These are phyloP conservation scores for Oehlia diaphana DNA, from an alignment of 192 early-diverging fungal genomes.

Conservation along the genomic window DNA sequence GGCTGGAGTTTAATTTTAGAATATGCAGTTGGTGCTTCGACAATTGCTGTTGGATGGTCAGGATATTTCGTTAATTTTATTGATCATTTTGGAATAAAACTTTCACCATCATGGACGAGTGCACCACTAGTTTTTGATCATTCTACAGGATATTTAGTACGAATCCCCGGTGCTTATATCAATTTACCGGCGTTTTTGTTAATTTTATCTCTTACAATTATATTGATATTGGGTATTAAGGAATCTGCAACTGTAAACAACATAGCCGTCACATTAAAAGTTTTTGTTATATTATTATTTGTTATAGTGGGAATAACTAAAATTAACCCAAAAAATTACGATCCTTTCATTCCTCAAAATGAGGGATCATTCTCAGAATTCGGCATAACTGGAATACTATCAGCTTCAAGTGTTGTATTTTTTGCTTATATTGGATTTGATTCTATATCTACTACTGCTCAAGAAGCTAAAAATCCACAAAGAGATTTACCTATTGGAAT, in stretches of 20 bases:
- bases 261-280: constrained; percentile 70
- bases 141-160: neutral
- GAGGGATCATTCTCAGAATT: constrained; percentile 56
- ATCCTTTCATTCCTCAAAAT: constrained; percentile 73
- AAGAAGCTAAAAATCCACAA: constrained; percentile 79
- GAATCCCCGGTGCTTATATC: constrained; percentile 51
- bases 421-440: constrained; percentile 89
- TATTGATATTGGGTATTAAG: constrained; percentile 73
- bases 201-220: constrained; percentile 57
- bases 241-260: constrained; percentile 76
- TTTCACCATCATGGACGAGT: constrained; percentile 59
- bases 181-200: constrained; percentile 78
- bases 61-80: constrained; percentile 75
- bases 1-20: constrained; percentile 91
- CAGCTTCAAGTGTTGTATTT: constrained; percentile 75
- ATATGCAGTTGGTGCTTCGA: constrained; percentile 82
- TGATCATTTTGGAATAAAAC: constrained; percentile 51
- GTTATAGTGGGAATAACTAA: constrained; percentile 73
- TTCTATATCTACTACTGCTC: constrained; percentile 80
- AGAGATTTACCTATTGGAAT: constrained; percentile 88
- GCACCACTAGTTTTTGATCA: constrained; percentile 66
- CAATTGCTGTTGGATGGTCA: constrained; percentile 81
- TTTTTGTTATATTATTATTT: constrained; percentile 73
- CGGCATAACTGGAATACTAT: constrained; percentile 70
- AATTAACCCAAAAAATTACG: constrained; percentile 70